These are phyloP conservation scores for Aspergillus hiratsukae DNA, from an alignment of 2,329 filamentous ascomycete genomes.

Conservation along the genomic window DNA sequence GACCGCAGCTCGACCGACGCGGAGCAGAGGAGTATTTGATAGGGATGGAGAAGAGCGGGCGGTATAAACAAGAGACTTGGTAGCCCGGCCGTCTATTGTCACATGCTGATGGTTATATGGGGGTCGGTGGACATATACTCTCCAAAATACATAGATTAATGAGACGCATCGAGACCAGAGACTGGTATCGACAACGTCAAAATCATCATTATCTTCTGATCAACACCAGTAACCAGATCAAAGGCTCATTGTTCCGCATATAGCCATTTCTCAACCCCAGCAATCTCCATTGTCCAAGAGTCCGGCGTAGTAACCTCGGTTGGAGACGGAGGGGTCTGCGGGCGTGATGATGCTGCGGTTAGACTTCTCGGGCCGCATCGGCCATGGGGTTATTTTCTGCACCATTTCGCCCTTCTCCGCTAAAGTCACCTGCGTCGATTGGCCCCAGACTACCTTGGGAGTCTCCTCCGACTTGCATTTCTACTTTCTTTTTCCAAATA, in stretches of 20 bases:
- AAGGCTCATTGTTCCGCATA: neutral
- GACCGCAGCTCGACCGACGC: conserved; percentile 32
- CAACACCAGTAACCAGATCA: neutral
- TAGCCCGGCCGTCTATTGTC: conserved; percentile 25
- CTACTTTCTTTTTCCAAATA: neutral
- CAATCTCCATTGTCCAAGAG: neutral
- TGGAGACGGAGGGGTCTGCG: conserved; percentile 16
- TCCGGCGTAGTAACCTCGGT: conserved; percentile 27
- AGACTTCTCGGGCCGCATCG: conserved; percentile 31
- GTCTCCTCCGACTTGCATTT: conserved; percentile 11
- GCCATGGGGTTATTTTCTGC: conserved; percentile 9
- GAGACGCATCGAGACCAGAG: conserved; percentile 2
- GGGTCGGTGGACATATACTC: neutral
- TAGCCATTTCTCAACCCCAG: neutral
- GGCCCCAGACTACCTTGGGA: conserved; percentile 10
- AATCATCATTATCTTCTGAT: neutral
- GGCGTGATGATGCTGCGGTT: conserved; percentile 7
- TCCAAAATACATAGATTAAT: neutral
- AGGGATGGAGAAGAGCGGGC: conserved; percentile 56
- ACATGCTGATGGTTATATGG: neutral
- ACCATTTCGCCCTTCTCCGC: conserved; percentile 19
- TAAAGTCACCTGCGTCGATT: conserved; percentile 19
- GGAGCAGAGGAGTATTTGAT: conserved; percentile 54
- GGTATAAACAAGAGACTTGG: conserved; percentile 69
- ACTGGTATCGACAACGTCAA: neutral